Evolutionary conservation across 108 stramenopile species (phyloP).

Genomic region (Conticribra weissflogii): DNA sequence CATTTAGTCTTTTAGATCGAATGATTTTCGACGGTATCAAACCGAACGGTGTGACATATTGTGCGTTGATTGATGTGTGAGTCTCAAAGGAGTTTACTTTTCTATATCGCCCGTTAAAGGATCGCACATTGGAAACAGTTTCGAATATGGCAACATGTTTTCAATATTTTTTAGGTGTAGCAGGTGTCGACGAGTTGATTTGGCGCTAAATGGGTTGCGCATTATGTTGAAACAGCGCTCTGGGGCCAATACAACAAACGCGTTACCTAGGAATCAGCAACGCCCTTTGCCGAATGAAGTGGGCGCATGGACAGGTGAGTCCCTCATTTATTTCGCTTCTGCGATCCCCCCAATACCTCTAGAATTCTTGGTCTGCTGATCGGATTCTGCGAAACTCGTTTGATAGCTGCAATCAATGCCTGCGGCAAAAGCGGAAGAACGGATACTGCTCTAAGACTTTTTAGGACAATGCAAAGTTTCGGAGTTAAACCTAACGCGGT

Average conservation of each 20-base stretch:
- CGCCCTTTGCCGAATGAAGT: conserved; percentile 61
- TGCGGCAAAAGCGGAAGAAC: conserved; percentile 82
- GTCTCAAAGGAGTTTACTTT: no score
- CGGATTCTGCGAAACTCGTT: no score
- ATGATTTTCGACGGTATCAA: conserved; percentile 64
- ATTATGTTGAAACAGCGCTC: conserved; percentile 68
- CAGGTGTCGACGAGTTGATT: conserved; percentile 68
- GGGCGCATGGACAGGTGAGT: conserved; percentile 68
- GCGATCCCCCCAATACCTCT: no score
- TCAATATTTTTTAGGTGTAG: no score
- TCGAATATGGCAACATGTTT: no score
- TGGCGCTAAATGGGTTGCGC: conserved; percentile 81
- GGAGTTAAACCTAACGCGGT: conserved; percentile 76
- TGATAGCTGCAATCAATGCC: conserved; percentile 89
- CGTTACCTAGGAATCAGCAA: conserved; percentile 8
- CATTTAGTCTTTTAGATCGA: conserved; percentile 73
- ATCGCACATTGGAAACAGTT: no score
- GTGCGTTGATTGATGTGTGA: conserved; percentile 81
- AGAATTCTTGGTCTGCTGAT: no score
- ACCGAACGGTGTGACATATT: conserved; percentile 88
- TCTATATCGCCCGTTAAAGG: no score
- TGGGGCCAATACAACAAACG: conserved; percentile 22
- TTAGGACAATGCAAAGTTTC: conserved; percentile 74
- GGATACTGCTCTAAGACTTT: conserved; percentile 73
- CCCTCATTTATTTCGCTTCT: no score